Base-by-base conservation (phyloP, 2,329 filamentous ascomycete species). In the Fusarium transvaalense region DNA sequence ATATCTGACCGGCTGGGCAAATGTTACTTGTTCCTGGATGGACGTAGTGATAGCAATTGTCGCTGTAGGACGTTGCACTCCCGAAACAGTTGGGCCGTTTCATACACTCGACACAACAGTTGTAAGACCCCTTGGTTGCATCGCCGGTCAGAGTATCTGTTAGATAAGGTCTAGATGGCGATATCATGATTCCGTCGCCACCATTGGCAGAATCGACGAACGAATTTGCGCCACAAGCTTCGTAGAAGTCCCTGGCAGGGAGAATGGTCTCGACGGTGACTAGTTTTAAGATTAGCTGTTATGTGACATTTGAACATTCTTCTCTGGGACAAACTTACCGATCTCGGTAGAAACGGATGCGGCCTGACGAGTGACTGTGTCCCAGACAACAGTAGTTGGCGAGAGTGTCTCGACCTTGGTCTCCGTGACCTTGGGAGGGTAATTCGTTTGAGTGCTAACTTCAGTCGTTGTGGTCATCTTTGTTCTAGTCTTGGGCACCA, bases 121-220 rank as follows among this genome's bases (percentile, higher is more conserved):
- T 23, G 21, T 42, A 42, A 3, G 39, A 19, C 8, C 32, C 32
- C 14, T 8, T 17, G 2, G 2, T 23, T 21, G 9, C 10, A 6
- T 10, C 7, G 1, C 39, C 39, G 0, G 21, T 7, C 9, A 42
- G 21, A 4, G 5, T 0, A 6, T 3, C 21, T 25, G 9, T 4
- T 10, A 6, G 9, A 12, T 2, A 25, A 2, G 6, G 13, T 6
- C 7, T 15, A 15, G 7, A 15, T 34, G 6, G 12, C 14, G 31
- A 7, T 14, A 34, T 7, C 3, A 6, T 4, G 4, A 42, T 25
- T 7, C 14, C 39, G 6, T 10, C 9, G 13, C 39, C 39, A 2
- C 39, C 39, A 10, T 42, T 42, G 39, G 21, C 39, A 10, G 6
- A 25, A 10, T 13, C 10, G 0, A 42, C 1, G 5, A 42, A 12